Base-by-base conservation (phyloP, 2,329 filamentous ascomycete species). In the Penicillium verrucosum region DNA sequence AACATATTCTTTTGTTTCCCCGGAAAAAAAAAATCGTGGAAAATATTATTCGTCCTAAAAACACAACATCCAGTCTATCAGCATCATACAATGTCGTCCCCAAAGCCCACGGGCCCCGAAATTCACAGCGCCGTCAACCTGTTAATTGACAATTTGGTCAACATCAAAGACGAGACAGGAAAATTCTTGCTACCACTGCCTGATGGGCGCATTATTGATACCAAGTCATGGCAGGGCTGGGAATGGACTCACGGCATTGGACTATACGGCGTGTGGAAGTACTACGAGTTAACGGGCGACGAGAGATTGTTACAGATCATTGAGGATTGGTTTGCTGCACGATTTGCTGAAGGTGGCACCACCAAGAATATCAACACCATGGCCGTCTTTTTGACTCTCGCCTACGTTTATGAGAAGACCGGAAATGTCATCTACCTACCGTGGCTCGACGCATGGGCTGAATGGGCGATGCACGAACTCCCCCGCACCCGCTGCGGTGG, bases 321-420 rank as follows among this genome's bases (percentile, higher is more conserved):
- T 64, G 81, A 89, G 67, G 80, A 83, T 56, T 93, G 89, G 89
- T 92, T 90, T 74, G 76, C 78, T 7, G 82, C 81, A 46, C 85
- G 89, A 9, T 86, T 91, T 59, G 81, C 80, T 0, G 85, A 86
- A 54, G 87, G 88, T 21, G 86, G 80, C 68, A 92, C 89, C 4
- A 90, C 88, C 38, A 92, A 92, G 72, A 92, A 92, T 72, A 91
- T 91, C 80, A 92, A 91, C 77, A 92, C 89, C 16, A 91, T 92
- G 88, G 85, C 87, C 12, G 86, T 86, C 0, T 89, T 92, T 71
- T 76, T 92, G 21, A 90, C 89, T 0, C 80, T 92, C 0, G 89
- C 89, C 0, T 86, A 85, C 68, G 80, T 92, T n/a, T 92, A 92
- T 67, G 89, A 92, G 73, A 84, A 86, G 70, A 90, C 86, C 0